These are phyloP conservation scores for Nicotiana benthamiana DNA, from an alignment of 257 asterid species.

Conservation along the genomic window DNA sequence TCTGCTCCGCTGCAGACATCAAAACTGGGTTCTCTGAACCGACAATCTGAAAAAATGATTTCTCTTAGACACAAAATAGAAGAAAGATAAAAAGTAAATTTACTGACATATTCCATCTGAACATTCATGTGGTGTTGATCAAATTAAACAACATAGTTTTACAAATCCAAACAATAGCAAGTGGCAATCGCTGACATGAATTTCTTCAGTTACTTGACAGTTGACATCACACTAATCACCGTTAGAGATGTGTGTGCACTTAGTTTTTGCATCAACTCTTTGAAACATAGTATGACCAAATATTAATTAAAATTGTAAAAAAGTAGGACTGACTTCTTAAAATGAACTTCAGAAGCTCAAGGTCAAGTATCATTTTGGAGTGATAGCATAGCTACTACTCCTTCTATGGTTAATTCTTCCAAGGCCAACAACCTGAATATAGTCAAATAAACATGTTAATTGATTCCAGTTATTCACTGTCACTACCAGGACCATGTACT, in stretches of 20 bases:
- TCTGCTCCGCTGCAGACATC: conserved; percentile 98
- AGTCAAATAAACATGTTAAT: not conserved
- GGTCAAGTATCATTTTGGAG: not conserved
- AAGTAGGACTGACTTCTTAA: not conserved
- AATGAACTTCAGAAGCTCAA: not conserved
- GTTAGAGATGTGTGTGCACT: not conserved
- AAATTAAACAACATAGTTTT: not conserved
- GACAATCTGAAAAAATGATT: conserved; percentile 51
- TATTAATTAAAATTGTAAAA: not conserved
- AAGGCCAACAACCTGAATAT: not conserved
- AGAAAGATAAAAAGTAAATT: not conserved
- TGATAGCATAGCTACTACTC: not conserved
- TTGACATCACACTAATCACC: not conserved
- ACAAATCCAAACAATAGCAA: not conserved
- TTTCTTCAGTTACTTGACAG: not conserved
- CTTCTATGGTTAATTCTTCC: not conserved
- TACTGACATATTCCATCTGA: not conserved
- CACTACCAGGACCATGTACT: not conserved
- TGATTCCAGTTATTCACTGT: not conserved
- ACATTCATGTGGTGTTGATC: not conserved
- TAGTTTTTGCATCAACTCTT: not conserved
- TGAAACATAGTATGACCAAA: not conserved
- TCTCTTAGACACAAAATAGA: conserved; percentile 18
- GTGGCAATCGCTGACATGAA: not conserved
- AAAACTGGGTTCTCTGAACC: conserved; percentile 95